Evolutionary conservation across 2,329 filamentous ascomycete species (phyloP).

Genomic region (Aspergillus sp.): DNA sequence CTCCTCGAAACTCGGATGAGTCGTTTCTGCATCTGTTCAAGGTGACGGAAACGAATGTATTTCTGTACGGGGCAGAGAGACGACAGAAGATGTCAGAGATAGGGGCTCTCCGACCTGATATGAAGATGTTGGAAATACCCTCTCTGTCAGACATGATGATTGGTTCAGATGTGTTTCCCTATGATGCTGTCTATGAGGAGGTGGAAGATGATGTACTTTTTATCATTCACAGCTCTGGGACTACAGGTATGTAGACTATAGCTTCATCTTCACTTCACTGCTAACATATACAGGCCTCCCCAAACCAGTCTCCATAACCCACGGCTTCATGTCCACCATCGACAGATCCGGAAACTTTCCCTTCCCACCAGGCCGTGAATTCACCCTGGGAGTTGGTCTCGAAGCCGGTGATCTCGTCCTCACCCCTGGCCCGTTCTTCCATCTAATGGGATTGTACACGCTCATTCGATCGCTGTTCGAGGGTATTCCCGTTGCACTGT

Average conservation of each 20-base stretch:
- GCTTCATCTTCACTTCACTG: neutral
- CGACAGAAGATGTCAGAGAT: no score
- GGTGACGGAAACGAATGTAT: no score
- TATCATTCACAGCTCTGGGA: slow-evolving; percentile 35
- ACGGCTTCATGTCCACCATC: slow-evolving; percentile 19
- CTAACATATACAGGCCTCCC: slow-evolving; percentile 25
- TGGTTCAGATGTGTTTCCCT: slow-evolving; percentile 1
- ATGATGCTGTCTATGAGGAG: slow-evolving; percentile 11
- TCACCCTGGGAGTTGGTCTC: slow-evolving; percentile 5
- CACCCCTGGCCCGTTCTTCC: slow-evolving; percentile 20
- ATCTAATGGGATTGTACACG: slow-evolving; percentile 20
- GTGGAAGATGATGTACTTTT: slow-evolving; percentile 17
- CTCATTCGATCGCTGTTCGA: slow-evolving; percentile 14
- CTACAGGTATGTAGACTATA: slow-evolving; percentile 22
- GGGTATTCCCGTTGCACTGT: slow-evolving; percentile 11
- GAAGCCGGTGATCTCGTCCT: slow-evolving; percentile 12
- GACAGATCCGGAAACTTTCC: slow-evolving; percentile 5
- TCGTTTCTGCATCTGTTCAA: no score
- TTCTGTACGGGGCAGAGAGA: no score
- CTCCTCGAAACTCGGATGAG: no score
- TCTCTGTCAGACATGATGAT: slow-evolving; percentile 10
- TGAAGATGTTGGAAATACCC: slow-evolving; percentile 9
- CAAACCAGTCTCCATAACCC: slow-evolving; percentile 23
- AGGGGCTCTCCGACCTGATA: neutral
- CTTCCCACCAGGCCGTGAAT: slow-evolving; percentile 12